Conservation (phyloP, 768 basidiomycete genomes). For the Calocybe cyanea region DNA sequence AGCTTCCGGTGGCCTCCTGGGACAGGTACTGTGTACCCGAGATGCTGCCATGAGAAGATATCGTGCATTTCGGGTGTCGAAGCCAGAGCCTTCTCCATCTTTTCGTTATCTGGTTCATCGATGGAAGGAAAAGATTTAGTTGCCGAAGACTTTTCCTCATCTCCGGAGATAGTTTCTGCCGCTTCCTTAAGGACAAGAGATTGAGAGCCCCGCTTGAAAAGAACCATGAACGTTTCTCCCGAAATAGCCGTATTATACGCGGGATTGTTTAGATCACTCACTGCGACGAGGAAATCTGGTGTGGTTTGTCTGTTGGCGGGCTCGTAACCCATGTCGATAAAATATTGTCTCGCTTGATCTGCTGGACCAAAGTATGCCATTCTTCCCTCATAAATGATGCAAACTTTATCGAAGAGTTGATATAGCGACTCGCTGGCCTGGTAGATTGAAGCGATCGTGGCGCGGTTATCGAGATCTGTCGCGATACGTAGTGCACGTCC, state of each 20-base stretch:
- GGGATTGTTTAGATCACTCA: constrained; percentile 50
- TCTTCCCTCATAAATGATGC: constrained; percentile 70
- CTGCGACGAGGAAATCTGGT: constrained; percentile 59
- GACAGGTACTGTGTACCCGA: constrained; percentile 64
- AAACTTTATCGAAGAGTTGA: constrained; percentile 65
- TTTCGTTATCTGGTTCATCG: constrained; percentile 19
- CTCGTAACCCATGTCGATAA: constrained; percentile 63
- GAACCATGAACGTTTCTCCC: constrained; percentile 37
- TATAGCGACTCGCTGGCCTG: constrained; percentile 75
- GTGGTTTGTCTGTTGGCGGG: constrained; percentile 62
- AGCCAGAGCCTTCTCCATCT: constrained; percentile 28
- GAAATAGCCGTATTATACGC: constrained; percentile 45
- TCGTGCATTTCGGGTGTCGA: constrained; percentile 45
- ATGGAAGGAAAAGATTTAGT: constrained; percentile 4
- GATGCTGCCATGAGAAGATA: constrained; percentile 77
- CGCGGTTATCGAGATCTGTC: constrained; percentile 48
- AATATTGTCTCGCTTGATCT: constrained; percentile 63
- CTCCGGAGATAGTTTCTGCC: constrained; percentile 24
- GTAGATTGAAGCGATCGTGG: constrained; percentile 79
- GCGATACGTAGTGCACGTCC: constrained; percentile 61
- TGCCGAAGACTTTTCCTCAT: constrained; percentile 30
- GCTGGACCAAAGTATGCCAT: constrained; percentile 79
- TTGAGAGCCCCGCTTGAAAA: constrained; percentile 63
- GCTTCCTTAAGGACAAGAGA: constrained; percentile 23
- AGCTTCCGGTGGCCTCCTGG: constrained; percentile 43